phyloP scores from a whole-genome alignment of 371 early-diverging fungal species.

The Synchytrium microbalum region DNA sequence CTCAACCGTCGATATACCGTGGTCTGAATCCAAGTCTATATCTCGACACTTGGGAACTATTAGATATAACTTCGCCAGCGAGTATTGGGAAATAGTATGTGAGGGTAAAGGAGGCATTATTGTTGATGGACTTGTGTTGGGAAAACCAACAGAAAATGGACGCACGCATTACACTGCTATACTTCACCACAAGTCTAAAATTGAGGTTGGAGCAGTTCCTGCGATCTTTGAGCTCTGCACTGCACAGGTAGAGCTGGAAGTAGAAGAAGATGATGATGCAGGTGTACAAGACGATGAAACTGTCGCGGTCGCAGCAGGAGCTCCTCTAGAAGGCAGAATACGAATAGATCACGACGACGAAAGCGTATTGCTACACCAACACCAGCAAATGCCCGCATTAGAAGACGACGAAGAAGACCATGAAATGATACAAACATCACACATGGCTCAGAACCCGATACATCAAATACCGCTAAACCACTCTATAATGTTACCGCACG shows the following conservation, averaged over 20 bases:
- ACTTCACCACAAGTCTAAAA: background rate
- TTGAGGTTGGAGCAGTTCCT: background rate
- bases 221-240: background rate
- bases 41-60: background rate
- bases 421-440: too few relatives aligned
- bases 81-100: background rate
- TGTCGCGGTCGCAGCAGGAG: too few relatives aligned
- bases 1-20: background rate
- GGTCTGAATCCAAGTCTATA: background rate
- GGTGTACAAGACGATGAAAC: too few relatives aligned
- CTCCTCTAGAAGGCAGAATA: too few relatives aligned
- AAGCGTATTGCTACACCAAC: too few relatives aligned
- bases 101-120: background rate
- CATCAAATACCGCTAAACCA: too few relatives aligned
- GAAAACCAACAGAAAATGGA: background rate
- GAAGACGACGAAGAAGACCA: too few relatives aligned
- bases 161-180: background rate
- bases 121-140: background rate
- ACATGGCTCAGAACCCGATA: too few relatives aligned
- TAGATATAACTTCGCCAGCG: background rate
- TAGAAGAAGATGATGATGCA: background rate
- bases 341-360: too few relatives aligned
- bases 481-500: too few relatives aligned
- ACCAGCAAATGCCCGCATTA: too few relatives aligned
- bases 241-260: background rate